Evolutionary conservation across 257 asterid species (phyloP), one percentile per base, ranked within the genome.

Genomic region (Nicotiana obtusifolia): DNA sequence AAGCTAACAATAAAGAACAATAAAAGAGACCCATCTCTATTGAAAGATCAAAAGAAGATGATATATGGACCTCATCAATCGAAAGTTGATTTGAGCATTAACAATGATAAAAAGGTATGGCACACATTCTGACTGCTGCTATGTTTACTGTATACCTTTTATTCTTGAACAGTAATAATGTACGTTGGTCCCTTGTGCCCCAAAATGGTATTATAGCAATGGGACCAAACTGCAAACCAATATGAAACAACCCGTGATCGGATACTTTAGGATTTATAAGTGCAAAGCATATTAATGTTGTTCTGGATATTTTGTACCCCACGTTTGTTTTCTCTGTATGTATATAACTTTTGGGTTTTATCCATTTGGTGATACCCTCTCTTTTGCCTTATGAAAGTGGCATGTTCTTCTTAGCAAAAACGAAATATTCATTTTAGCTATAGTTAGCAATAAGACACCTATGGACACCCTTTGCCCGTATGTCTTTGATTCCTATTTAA

Each of bases 161-260:
- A 47, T 44, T 73, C 41, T 71, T 7, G 16, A 19, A 68, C 65
- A 37, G 26, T 73, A 71, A 71, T 44, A 73, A 47, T 47, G 79
- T 49, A 73, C 37, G 47, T 73, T 73, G 79, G 61, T 73, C 79
- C 79, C 79, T 73, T 69, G 52, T 47, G 79, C 15, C 79, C 79
- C 61, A 73, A 73, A 5, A 14, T 73, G 61, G 79, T 73, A 73
- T 73, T 31, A 73, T 73, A 47, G 61, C 62, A 60, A 77, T 64
- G 80, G 66, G 83, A 30, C 81, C 87, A 81, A 84, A 81, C 1
- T 47, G 57, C 10, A 47, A 47, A 73, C 47, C 13, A 59, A 78
- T 62, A 82, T 57, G 16, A 59, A 64, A 69, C 65, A 78, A 86
- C 88, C 90, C 90, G 91, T 88, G 91, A 88, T 77, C 10, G 31